Evolutionary conservation across 768 basidiomycete genomes (phyloP).

Genomic region (Lactarius trivialis): DNA sequence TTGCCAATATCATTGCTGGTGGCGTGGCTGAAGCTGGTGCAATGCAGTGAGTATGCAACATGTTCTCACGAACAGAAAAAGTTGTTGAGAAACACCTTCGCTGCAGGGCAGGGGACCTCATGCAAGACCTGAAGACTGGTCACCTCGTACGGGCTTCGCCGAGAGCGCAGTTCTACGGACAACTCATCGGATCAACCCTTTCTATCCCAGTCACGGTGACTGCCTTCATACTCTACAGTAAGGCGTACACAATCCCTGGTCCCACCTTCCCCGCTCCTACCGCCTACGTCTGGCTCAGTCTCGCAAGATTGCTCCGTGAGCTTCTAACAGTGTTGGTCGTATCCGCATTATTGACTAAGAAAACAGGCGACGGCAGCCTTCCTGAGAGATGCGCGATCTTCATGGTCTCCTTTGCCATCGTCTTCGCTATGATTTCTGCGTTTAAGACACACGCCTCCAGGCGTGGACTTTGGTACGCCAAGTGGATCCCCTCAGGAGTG

Average conservation of each 20-base stretch:
- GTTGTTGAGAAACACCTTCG: neutral
- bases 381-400: conserved; percentile 68
- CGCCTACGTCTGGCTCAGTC: conserved; percentile 85
- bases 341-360: conserved; percentile 23
- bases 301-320: conserved; percentile 71
- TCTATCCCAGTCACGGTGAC: conserved; percentile 86
- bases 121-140: conserved; percentile 98
- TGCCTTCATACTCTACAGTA: conserved; percentile 81
- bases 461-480: conserved; percentile 47
- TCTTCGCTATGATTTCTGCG: conserved; percentile 64
- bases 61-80: neutral
- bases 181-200: conserved; percentile 83
- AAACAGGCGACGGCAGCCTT: conserved; percentile 70
- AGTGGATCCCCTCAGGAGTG: conserved; percentile 86
- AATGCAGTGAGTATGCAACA: conserved; percentile 55
- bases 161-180: conserved; percentile 88
- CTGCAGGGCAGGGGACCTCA: conserved; percentile 85
- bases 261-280: conserved; percentile 95
- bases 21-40: conserved; percentile 97
- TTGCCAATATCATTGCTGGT: conserved; percentile 97
- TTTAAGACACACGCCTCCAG: conserved; percentile 55
- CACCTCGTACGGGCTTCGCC: conserved; percentile 90
- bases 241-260: conserved; percentile 83
- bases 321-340: conserved; percentile 13
- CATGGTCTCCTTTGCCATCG: conserved; percentile 69